Conservation (phyloP, 2,329 filamentous ascomycete genomes). For the Didymella pomorum region DNA sequence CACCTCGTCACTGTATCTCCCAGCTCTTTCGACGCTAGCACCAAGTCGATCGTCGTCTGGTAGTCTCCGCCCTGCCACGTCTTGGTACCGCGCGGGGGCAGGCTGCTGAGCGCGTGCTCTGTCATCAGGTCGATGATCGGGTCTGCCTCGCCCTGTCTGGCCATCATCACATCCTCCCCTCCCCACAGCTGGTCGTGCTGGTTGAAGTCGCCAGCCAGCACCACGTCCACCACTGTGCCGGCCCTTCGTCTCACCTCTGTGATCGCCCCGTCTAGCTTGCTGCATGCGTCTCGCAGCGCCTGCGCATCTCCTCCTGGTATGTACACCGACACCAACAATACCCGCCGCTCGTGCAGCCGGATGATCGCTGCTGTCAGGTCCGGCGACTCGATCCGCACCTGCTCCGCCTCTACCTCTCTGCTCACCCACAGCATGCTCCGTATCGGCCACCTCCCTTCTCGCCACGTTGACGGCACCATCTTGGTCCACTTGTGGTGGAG, state of each 20-base stretch:
- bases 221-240: slow-evolving; percentile 3
- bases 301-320: slow-evolving; percentile 1
- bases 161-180: slow-evolving; percentile 3
- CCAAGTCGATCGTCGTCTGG: neutral
- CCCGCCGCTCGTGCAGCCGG: slow-evolving; percentile 2
- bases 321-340: neutral
- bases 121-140: slow-evolving; percentile 1
- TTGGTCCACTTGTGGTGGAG: neutral
- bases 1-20: neutral
- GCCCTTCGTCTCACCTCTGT: slow-evolving; percentile 1
- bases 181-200: slow-evolving; percentile 1
- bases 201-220: slow-evolving; percentile 1
- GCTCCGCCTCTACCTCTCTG: neutral
- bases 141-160: slow-evolving; percentile 2
- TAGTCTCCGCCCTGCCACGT: neutral
- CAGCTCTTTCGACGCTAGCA: neutral
- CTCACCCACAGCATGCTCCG: neutral
- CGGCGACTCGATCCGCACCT: slow-evolving; percentile 1
- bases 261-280: neutral
- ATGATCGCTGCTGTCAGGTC: slow-evolving; percentile 2
- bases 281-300: slow-evolving; percentile 3
- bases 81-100: neutral
- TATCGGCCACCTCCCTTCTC: neutral
- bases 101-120: slow-evolving; percentile 1
- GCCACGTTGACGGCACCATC: neutral